Evolutionary conservation across 768 basidiomycete species (phyloP).

Genomic region (Amanita pallidorosea): DNA sequence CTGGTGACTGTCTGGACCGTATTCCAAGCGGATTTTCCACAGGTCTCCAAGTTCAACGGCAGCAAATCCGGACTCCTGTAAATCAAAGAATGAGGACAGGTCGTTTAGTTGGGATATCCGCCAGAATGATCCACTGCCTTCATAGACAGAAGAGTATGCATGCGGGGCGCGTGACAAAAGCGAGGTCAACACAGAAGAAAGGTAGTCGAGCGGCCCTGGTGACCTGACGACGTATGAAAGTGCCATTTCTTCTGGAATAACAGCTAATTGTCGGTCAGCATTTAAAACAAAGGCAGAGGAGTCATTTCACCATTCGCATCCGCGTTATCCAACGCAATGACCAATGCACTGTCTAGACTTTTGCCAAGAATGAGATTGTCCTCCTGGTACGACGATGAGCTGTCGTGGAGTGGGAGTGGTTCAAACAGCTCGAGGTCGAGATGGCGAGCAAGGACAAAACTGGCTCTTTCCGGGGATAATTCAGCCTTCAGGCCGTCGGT

Average conservation of each 20-base stretch:
- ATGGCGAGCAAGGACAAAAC: slow-evolving; percentile 53
- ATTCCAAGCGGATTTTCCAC: slow-evolving; percentile 29
- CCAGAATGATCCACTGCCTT: slow-evolving; percentile 18
- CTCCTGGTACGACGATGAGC: slow-evolving; percentile 17
- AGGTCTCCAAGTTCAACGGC: slow-evolving; percentile 51
- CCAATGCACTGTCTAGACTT: slow-evolving; percentile 36
- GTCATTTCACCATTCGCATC: slow-evolving; percentile 40
- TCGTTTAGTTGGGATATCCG: slow-evolving; percentile 21
- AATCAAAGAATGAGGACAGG: slow-evolving; percentile 42
- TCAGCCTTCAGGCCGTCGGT: slow-evolving; percentile 22
- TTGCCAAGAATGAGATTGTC: slow-evolving; percentile 47
- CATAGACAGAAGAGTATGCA: slow-evolving; percentile 44
- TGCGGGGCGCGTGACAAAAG: slow-evolving; percentile 49
- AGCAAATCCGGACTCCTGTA: slow-evolving; percentile 44
- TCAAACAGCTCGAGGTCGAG: slow-evolving; percentile 64
- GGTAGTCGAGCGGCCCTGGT: slow-evolving; percentile 24
- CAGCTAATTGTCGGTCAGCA: slow-evolving; percentile 25
- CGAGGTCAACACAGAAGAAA: slow-evolving; percentile 44
- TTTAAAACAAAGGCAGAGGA: not conserved
- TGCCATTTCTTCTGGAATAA: slow-evolving; percentile 41
- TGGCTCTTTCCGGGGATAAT: slow-evolving; percentile 43
- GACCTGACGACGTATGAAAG: slow-evolving; percentile 35
- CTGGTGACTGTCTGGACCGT: slow-evolving; percentile 43
- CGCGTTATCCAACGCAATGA: slow-evolving; percentile 45
- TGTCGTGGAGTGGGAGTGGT: slow-evolving; percentile 22